Evolutionary conservation across 2,329 filamentous ascomycete species (phyloP), one percentile per base, ranked within the genome.

Genomic region (Ramichloridium luteum): DNA sequence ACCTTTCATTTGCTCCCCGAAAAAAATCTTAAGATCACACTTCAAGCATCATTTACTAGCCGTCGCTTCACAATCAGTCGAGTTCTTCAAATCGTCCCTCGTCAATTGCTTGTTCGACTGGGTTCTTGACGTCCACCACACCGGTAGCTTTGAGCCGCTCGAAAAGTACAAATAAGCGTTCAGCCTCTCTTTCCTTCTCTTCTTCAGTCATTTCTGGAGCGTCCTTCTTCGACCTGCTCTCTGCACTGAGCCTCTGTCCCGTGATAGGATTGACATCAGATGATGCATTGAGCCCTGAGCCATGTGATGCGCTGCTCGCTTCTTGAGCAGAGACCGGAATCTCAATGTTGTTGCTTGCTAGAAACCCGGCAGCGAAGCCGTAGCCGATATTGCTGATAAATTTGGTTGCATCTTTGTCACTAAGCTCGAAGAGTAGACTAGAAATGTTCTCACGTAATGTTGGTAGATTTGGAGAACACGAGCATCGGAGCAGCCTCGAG

Each of bases 371-470:
- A 1, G 90, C 90, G 50, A 82, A 93, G 0, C 90, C 90, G 51
- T 93, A 98, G 0, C 90, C 90, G 9, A 98, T 82, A 45, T 94
- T 94, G 31, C 81, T 70, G 1, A 96, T 80, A 49, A 94, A 90
- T 16, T 68, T 79, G 11, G 69, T 70, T 0, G 86, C 72, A 46
- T 94, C 77, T 46, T 77, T 80, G 41, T 78, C 79, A 0, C 85
- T 93, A 16, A 96, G 67, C 42, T 92, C 80, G 53, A 92, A 98
- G 39, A 94, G 70, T 14, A 98, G 65, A 16, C 77, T 68, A 0
- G 80, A 81, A 31, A 93, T 78, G 12, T 73, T 72, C 28, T 80
- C 74, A 12, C 84, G 74, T 3, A 93, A 62, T 23, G 77, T 74
- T 1, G 82, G 74, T 1, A 80, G 70, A 26, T 74, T 57, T 0